Evolutionary conservation across 2,329 filamentous ascomycete species (phyloP).

Genomic region (Peltaster fructicola): DNA sequence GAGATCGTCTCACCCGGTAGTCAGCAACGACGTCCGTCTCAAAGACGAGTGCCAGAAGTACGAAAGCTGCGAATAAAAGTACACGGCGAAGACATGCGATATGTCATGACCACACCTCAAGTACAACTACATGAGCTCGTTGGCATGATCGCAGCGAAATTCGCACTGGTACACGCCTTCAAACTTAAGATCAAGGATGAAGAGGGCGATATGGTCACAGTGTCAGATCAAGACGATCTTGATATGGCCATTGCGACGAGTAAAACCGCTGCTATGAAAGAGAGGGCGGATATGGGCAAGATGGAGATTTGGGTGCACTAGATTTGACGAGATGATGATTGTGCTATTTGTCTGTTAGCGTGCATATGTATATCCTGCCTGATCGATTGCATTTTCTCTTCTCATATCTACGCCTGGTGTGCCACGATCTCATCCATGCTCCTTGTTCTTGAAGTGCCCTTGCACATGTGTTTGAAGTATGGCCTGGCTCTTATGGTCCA

Average conservation of each 20-base stretch:
- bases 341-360: too few species aligned
- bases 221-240: conserved; percentile 90
- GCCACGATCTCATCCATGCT: too few species aligned
- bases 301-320: conserved; percentile 52
- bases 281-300: conserved; percentile 71
- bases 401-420: too few species aligned
- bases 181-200: conserved; percentile 84
- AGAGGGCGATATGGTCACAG: conserved; percentile 86
- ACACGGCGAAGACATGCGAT: conserved; percentile 76
- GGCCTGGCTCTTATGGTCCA: too few species aligned
- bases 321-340: conserved; percentile 5
- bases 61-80: conserved; percentile 78
- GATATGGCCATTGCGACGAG: conserved; percentile 66
- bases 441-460: too few species aligned
- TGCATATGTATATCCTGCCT: too few species aligned
- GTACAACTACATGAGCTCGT: too few species aligned
- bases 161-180: conserved; percentile 56
- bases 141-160: too few species aligned
- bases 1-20: conserved; percentile 33
- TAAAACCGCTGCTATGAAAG: conserved; percentile 42
- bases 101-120: conserved; percentile 64
- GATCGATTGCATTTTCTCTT: too few species aligned
- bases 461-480: too few species aligned
- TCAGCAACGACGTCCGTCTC: conserved; percentile 13
- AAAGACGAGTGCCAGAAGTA: conserved; percentile 49